These are phyloP conservation scores for Umbilicaria muhlenbergii DNA, from an alignment of 495 filamentous ascomycete genomes.

Conservation along the genomic window DNA sequence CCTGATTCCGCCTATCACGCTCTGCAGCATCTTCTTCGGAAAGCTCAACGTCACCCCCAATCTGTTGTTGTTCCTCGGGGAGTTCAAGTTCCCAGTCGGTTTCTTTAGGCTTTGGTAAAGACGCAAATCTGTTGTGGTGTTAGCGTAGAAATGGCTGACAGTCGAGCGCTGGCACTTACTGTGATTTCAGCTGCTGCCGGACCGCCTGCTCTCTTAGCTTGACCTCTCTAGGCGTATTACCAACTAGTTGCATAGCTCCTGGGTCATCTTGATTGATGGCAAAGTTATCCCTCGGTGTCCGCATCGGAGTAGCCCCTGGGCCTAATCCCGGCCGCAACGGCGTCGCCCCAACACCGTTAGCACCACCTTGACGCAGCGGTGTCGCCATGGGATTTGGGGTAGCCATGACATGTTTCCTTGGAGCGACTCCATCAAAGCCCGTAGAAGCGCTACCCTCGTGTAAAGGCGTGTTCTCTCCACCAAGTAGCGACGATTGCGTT, in stretches of 20 bases:
- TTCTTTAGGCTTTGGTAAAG: slow-evolving; percentile 81
- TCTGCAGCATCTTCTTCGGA: slow-evolving; percentile 73
- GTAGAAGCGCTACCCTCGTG: slow-evolving; percentile 70
- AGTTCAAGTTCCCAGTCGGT: slow-evolving; percentile 84
- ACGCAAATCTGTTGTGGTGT: slow-evolving; percentile 41
- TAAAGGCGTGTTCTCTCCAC: slow-evolving; percentile 84
- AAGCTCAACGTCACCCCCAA: slow-evolving; percentile 31
- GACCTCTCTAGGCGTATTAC: slow-evolving; percentile 64
- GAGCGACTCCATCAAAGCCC: slow-evolving; percentile 75
- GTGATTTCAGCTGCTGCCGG: slow-evolving; percentile 49
- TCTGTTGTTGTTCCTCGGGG: slow-evolving; percentile 67
- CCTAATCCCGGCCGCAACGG: slow-evolving; percentile 40
- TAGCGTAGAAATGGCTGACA: not conserved
- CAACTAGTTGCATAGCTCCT: slow-evolving; percentile 48
- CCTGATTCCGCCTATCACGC: slow-evolving; percentile 55
- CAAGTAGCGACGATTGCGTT: slow-evolving; percentile 87
- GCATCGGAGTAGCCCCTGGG: slow-evolving; percentile 72
- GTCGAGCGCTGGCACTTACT: slow-evolving; percentile 4
- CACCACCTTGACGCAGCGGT: slow-evolving; percentile 54
- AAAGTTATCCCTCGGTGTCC: slow-evolving; percentile 82
- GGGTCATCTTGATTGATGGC: slow-evolving; percentile 56
- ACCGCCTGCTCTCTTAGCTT: slow-evolving; percentile 56
- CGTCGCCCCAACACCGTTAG: slow-evolving; percentile 53
- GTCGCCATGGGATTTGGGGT: slow-evolving; percentile 95
- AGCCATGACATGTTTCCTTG: slow-evolving; percentile 60